Evolutionary conservation across 106 monocot genomes (phyloP).

Genomic region (Narthecium ossifragum): DNA sequence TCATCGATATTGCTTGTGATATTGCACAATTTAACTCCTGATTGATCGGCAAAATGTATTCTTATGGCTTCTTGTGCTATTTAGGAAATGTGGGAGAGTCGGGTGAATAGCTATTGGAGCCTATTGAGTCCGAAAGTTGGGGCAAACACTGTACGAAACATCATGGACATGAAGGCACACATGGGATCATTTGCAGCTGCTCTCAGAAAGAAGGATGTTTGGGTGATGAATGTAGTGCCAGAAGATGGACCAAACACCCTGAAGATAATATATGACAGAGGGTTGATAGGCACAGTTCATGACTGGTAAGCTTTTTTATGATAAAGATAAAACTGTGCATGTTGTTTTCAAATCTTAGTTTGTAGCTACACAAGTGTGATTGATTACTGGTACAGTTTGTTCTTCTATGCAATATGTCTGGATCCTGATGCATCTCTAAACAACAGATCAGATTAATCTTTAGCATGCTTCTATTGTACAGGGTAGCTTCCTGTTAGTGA

Average conservation of each 20-base stretch:
- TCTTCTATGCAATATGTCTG: neutral
- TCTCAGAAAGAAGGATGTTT: conserved; percentile 70
- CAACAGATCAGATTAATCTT: too few species aligned
- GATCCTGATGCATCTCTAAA: neutral
- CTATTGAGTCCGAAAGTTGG: conserved; percentile 53
- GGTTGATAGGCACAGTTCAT: conserved; percentile 72
- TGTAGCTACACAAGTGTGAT: neutral
- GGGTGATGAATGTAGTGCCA: conserved; percentile 97
- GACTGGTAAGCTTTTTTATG: conserved; percentile 58
- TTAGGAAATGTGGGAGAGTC: conserved; percentile 69
- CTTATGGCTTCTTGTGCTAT: neutral
- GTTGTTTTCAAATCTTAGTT: neutral
- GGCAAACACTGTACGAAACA: conserved; percentile 59
- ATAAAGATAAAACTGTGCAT: too few species aligned
- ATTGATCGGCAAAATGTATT: neutral
- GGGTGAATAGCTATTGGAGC: conserved; percentile 67
- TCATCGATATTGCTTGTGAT: neutral
- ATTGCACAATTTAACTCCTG: neutral
- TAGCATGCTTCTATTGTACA: too few species aligned
- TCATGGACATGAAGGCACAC: conserved; percentile 98
- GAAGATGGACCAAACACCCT: conserved; percentile 72
- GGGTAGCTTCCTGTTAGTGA: too few species aligned
- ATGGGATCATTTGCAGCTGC: conserved; percentile 94
- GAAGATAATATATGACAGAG: conserved; percentile 85
- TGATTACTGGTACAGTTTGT: too few species aligned